These are phyloP conservation scores for Knufia petricola DNA, from an alignment of 2,329 filamentous ascomycete species.

Conservation along the genomic window DNA sequence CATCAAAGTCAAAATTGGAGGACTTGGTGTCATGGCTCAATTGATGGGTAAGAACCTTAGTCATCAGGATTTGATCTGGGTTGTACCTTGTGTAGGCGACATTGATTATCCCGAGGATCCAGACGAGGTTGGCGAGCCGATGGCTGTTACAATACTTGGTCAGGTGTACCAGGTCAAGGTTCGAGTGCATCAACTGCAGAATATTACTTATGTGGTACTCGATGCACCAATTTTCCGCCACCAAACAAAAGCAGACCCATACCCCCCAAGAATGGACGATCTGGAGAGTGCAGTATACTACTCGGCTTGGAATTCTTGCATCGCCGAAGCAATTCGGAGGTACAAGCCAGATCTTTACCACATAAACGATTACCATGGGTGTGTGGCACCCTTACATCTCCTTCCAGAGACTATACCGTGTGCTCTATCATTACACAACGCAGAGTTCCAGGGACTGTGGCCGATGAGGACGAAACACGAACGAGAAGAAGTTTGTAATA, in stretches of 20 bases:
- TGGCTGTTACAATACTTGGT: constrained; percentile 46
- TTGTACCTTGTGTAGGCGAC: constrained; percentile 43
- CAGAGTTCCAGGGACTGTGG: constrained; percentile 53
- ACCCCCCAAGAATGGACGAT: constrained; percentile 52
- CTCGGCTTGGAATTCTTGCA: constrained; percentile 52
- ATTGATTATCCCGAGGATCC: constrained; percentile 41
- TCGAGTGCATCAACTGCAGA: constrained; percentile 45
- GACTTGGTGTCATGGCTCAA: constrained; percentile 53
- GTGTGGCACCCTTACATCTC: constrained; percentile 46
- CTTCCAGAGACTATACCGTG: constrained; percentile 45
- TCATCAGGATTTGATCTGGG: constrained; percentile 49
- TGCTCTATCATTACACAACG: constrained; percentile 50
- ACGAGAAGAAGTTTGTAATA: constrained; percentile 44
- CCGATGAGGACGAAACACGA: constrained; percentile 46
- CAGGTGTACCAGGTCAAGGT: constrained; percentile 45
- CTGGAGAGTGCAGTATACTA: constrained; percentile 51
- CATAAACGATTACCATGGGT: constrained; percentile 48
- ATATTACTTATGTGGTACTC: constrained; percentile 51
- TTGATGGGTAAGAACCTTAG: constrained; percentile 49
- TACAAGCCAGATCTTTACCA: constrained; percentile 46
- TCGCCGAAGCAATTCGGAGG: constrained; percentile 45
- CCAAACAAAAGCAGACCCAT: constrained; percentile 47
- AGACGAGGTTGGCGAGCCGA: constrained; percentile 36
- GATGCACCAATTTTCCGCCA: constrained; percentile 50
- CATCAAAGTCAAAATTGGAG: constrained; percentile 54